Evolutionary conservation across 2,329 filamentous ascomycete species (phyloP).

Genomic region (Diaporthe australafricana): DNA sequence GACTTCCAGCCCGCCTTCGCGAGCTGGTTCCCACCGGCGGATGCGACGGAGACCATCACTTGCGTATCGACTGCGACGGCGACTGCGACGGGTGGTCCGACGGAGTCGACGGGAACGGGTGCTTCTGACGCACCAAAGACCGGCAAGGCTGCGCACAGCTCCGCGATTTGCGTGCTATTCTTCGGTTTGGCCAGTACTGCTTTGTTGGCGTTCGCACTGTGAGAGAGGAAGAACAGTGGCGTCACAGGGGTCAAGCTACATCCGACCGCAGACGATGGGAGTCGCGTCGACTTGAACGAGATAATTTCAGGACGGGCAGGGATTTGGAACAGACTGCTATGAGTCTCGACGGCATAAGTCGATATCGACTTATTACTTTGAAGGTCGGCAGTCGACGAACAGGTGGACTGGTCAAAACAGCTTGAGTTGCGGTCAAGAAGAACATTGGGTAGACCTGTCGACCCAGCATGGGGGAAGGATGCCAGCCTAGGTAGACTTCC

Average conservation of each 20-base stretch:
- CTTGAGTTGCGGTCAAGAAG: no score
- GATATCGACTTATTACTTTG: no score
- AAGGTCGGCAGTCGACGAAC: not conserved
- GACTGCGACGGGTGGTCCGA: not conserved
- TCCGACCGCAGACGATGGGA: not conserved
- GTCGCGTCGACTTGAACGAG: not conserved
- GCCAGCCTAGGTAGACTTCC: not conserved
- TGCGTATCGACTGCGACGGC: not conserved
- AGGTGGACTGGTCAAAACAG: not conserved
- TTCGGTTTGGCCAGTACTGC: not conserved
- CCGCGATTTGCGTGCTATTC: not conserved
- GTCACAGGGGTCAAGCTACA: no score
- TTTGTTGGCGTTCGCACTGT: not conserved
- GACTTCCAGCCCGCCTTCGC: slow-evolving; percentile 24
- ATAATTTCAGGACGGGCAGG: not conserved
- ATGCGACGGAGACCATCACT: slow-evolving; percentile 3
- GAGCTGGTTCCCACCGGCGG: slow-evolving; percentile 4
- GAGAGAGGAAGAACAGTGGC: not conserved
- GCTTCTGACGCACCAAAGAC: not conserved
- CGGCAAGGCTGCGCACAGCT: not conserved
- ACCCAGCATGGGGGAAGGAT: not conserved
- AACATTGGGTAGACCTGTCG: not conserved
- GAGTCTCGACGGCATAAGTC: no score
- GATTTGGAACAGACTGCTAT: not conserved
- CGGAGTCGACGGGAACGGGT: not conserved